Evolutionary conservation across 2,329 filamentous ascomycete species (phyloP), one percentile per base, ranked within the genome.

Genomic region (Microdochium trichocladiopsis): DNA sequence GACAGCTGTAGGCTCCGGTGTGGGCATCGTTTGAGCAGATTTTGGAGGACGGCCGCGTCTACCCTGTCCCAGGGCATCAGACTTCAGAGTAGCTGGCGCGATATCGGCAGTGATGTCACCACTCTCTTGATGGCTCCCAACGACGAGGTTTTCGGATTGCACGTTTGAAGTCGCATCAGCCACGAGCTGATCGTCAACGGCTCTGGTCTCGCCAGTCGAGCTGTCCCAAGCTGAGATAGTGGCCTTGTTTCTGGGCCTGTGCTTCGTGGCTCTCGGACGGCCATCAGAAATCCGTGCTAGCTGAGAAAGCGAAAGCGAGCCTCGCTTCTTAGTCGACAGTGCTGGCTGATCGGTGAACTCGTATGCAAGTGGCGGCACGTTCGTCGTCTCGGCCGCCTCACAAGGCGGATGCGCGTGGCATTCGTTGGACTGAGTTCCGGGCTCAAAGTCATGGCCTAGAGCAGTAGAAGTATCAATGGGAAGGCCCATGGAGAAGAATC

Each of bases 401-500:
- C n/a, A 6, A 5, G 12, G 4, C 21, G 18, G 16, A 22, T 23
- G 41, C 6, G 9, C 18, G 41, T 45, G 41, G 18, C 18, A 18
- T 3, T 23, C 18, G 5, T 18, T 18, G 6, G 6, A 22, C 4
- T 21, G 9, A 18, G 41, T 23, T 9, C n/a, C 18, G 12, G 16
- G 12, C 21, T 21, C 4, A 45, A 21, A 9, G 21, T 16, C 18
- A 22, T 6, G 41, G 18, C 18, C 12, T 6, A 18, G 21, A 4
- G 16, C 36, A n/a, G 48, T 21, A 41, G 45, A 12, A 8, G 50
- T 22, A 14, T n/a, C n/a, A 2, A 45, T 45, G 41, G 22, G 33
- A 14, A 45, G 18, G 25, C 49, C 52, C 41, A 23, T 63, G 58
- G 36, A 43, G 37, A 65, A 67, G 52, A 72, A 75, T 47, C 70